A percentile compares a stretch with the other conserved stretches of the same genome.
These are phyloP conservation scores for Termitomyces sp. DNA, from an alignment of 768 basidiomycete species.

Conservation along the genomic window DNA sequence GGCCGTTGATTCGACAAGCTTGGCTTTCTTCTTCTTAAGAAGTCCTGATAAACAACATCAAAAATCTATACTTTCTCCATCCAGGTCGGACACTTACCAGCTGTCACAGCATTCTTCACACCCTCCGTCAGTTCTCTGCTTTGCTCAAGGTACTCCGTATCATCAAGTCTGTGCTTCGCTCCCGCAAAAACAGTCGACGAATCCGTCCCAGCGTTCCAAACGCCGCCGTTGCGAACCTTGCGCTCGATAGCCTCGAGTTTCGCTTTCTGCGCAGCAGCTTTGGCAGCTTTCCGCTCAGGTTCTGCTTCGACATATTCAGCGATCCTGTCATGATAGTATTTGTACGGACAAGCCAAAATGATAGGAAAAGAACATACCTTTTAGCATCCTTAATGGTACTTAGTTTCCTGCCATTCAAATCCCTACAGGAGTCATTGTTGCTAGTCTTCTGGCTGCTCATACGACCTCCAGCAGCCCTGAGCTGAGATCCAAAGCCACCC, in stretches of 20 bases:
- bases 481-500: constrained; percentile 95
- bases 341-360: neutral
- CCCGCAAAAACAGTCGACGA: constrained; percentile 50
- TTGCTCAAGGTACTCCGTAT: constrained; percentile 89
- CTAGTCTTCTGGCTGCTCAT: constrained; percentile 96
- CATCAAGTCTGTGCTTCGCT: constrained; percentile 87
- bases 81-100: constrained; percentile 44
- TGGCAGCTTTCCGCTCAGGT: constrained; percentile 74
- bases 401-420: constrained; percentile 83
- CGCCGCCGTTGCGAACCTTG: constrained; percentile 54
- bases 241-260: constrained; percentile 85
- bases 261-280: constrained; percentile 68
- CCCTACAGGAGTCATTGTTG: constrained; percentile 93
- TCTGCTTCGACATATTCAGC: constrained; percentile 85
- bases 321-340: constrained; percentile 40
- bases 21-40: constrained; percentile 73
- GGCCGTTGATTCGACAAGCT: constrained; percentile 29
- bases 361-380: constrained; percentile 47
- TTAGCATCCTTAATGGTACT: constrained; percentile 97
- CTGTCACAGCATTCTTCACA: constrained; percentile 86
- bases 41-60: constrained; percentile 35
- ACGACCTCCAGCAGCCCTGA: constrained; percentile 93
- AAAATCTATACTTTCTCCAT: neutral
- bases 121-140: constrained; percentile 86
- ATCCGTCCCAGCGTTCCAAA: constrained; percentile 22